These are phyloP conservation scores for Cercospora sesami DNA, from an alignment of 2,329 filamentous ascomycete genomes.

Conservation along the genomic window DNA sequence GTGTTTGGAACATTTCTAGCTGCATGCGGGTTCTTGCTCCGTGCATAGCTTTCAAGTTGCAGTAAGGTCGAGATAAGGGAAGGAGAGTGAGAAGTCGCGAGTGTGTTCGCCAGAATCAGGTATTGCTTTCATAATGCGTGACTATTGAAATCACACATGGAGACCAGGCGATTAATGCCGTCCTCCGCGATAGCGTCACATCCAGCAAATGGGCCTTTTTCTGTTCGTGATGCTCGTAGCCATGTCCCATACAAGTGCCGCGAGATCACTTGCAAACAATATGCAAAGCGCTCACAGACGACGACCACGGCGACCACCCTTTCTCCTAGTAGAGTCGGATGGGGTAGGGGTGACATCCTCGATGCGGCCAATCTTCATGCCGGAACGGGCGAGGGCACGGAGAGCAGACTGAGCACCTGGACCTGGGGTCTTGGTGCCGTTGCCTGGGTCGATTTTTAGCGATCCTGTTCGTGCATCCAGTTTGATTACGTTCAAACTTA, in stretches of 20 bases:
- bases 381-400: constrained; percentile 95
- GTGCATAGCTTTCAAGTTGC: too few relatives aligned
- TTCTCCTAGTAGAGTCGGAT: constrained; percentile 98
- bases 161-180: constrained; percentile 43
- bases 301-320: constrained; percentile 99
- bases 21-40: too few relatives aligned
- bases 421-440: constrained; percentile 99
- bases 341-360: constrained; percentile 99
- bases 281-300: constrained; percentile 68
- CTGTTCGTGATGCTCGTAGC: constrained; percentile 18
- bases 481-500: constrained; percentile 48
- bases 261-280: constrained; percentile 20
- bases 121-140: constrained; percentile 32
- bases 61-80: too few relatives aligned
- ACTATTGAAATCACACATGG: constrained; percentile 34
- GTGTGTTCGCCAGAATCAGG: constrained; percentile 6
- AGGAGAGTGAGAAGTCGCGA: neutral
- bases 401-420: constrained; percentile 99
- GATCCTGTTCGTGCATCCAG: neutral
- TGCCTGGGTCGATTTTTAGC: constrained; percentile 58
- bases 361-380: constrained; percentile 99
- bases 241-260: constrained; percentile 21
- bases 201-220: constrained; percentile 32
- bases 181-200: constrained; percentile 44
- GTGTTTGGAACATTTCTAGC: too few relatives aligned